phyloP scores from a whole-genome alignment of 352 stramenopile genomes.

The Phytophthora rubi region DNA sequence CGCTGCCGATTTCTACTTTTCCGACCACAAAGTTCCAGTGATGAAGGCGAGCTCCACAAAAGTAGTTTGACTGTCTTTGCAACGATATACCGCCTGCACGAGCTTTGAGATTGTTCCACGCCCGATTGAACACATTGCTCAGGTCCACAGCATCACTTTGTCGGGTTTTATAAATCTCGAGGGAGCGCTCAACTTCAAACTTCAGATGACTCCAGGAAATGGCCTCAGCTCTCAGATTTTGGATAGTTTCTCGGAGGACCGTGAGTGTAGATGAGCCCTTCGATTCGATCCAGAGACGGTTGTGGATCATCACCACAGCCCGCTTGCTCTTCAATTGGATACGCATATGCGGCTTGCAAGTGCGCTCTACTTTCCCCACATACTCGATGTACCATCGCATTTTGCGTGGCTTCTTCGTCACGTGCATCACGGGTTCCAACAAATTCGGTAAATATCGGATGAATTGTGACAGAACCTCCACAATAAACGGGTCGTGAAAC shows the following conservation, averaged over 20 bases:
- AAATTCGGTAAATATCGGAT: constrained; percentile 48
- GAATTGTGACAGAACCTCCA: constrained; percentile 45
- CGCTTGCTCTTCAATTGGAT: constrained; percentile 35
- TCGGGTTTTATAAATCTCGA: constrained; percentile 16
- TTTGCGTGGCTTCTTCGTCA: constrained; percentile 65
- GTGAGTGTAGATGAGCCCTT: constrained; percentile 34
- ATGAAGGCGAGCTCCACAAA: constrained; percentile 45
- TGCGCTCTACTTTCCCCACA: constrained; percentile 39
- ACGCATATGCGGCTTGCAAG: constrained; percentile 30
- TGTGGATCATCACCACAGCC: constrained; percentile 38
- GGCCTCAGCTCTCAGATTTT: constrained; percentile 42
- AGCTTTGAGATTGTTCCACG: constrained; percentile 57
- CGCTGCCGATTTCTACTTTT: constrained; percentile 67
- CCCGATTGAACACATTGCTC: constrained; percentile 46
- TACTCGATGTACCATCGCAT: constrained; percentile 69
- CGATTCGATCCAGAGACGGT: constrained; percentile 52
- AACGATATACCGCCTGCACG: constrained; percentile 21
- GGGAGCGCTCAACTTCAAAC: constrained; percentile 36
- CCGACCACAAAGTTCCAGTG: constrained; percentile 63
- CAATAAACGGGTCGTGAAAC: constrained; percentile 51
- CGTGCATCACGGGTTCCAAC: constrained; percentile 50
- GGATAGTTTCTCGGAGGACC: constrained; percentile 48
- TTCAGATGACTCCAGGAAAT: constrained; percentile 52
- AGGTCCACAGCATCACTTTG: constrained; percentile 21
- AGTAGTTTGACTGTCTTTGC: constrained; percentile 51